Conservation (phyloP, 2,329 filamentous ascomycete genomes). For the Penicillium sp. region DNA sequence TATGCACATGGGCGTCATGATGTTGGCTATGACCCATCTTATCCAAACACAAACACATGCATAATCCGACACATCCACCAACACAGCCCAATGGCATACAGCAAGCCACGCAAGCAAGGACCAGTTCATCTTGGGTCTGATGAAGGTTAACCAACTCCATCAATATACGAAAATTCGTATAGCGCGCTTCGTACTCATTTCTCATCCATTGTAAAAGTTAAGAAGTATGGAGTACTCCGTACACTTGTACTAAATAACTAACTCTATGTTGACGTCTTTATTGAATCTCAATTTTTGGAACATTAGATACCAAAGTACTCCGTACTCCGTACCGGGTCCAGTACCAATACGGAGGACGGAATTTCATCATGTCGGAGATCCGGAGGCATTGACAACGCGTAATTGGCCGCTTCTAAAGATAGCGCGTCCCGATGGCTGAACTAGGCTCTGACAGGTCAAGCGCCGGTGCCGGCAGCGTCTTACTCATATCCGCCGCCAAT, state of each 20-base stretch:
- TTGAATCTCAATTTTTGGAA: not conserved
- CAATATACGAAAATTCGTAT: no score
- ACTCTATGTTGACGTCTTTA: not conserved
- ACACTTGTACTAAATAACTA: no score
- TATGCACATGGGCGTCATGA: constrained; percentile 5
- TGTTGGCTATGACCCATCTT: constrained; percentile 18
- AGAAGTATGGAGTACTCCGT: not conserved
- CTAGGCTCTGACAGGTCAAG: constrained; percentile 14
- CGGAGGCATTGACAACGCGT: constrained; percentile 9
- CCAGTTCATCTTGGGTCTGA: constrained; percentile 8
- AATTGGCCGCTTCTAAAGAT: constrained; percentile 31
- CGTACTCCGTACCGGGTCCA: not conserved
- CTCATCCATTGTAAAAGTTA: not conserved
- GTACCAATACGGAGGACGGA: not conserved
- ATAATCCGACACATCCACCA: constrained; percentile 21
- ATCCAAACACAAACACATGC: not conserved
- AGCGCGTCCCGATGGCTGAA: constrained; percentile 17
- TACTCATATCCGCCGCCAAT: constrained; percentile 19
- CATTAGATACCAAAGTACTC: constrained; percentile 6
- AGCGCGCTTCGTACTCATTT: not conserved
- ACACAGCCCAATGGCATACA: constrained; percentile 8
- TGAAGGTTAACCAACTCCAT: constrained; percentile 3
- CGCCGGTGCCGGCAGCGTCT: constrained; percentile 13
- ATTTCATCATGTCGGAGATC: constrained; percentile 16
- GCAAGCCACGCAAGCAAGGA: constrained; percentile 22